phyloP scores from a whole-genome alignment of 1,284 basidiomycete species.

The Macrocystidia cucumis region DNA sequence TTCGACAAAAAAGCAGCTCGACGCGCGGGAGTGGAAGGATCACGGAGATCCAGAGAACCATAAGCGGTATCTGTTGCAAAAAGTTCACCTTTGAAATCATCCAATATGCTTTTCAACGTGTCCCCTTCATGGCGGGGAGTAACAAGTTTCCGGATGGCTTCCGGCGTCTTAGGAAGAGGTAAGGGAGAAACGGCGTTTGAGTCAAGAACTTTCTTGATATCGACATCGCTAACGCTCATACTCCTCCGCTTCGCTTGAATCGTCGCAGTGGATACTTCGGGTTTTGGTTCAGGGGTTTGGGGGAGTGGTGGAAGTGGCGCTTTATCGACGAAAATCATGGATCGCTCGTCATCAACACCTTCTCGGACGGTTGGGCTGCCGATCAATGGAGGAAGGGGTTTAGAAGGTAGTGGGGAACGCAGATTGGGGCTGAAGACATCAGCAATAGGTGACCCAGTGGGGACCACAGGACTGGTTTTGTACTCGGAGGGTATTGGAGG shows the following conservation, averaged over 20 bases:
- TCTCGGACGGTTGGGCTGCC: conserved; percentile 24
- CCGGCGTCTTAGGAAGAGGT: conserved; percentile 24
- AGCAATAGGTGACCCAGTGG: conserved; percentile 36
- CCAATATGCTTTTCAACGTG: conserved; percentile 52
- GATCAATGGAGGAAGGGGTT: conserved; percentile 58
- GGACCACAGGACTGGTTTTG: conserved; percentile 24
- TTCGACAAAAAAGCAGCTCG: conserved; percentile 23
- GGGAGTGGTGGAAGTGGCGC: conserved; percentile 27
- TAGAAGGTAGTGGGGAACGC: conserved; percentile 34
- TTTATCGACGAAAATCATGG: conserved; percentile 48
- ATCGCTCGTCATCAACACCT: conserved; percentile 43
- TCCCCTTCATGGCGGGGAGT: conserved; percentile 33
- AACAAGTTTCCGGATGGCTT: conserved; percentile 20
- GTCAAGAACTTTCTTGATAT: conserved; percentile 40
- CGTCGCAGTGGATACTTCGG: conserved; percentile 16
- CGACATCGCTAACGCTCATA: conserved; percentile 67
- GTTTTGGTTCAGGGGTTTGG: conserved; percentile 12
- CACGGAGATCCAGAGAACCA: conserved; percentile 48
- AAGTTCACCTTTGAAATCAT: conserved; percentile 63
- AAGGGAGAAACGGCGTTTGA: conserved; percentile 25
- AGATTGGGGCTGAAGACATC: conserved; percentile 42
- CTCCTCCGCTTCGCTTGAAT: conserved; percentile 49
- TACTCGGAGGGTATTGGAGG: conserved; percentile 55
- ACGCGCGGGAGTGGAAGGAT: conserved; percentile 51
- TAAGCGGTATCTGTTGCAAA: conserved; percentile 50